Evolutionary conservation across 371 early-diverging fungal species (phyloP).

Genomic region (Mortierella polycephala): DNA sequence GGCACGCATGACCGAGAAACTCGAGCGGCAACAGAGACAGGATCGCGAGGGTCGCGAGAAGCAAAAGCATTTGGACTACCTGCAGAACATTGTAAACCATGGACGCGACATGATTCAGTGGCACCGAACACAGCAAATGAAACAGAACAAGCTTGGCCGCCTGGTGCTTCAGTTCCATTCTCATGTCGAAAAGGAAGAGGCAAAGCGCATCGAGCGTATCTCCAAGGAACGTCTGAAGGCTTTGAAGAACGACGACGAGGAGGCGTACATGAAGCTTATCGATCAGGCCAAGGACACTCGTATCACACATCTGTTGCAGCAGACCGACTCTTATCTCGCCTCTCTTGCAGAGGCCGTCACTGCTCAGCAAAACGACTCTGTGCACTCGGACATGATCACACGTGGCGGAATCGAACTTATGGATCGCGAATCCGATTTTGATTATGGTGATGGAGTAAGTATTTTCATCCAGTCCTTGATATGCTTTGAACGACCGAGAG

Average conservation of each 20-base stretch:
- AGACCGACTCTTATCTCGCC: slow-evolving; percentile 88
- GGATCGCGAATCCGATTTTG: slow-evolving; percentile 67
- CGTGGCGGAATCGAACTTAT: slow-evolving; percentile 57
- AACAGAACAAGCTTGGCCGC: slow-evolving; percentile 78
- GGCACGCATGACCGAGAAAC: slow-evolving; percentile 89
- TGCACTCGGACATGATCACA: slow-evolving; percentile 56
- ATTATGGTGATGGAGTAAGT: slow-evolving; percentile 55
- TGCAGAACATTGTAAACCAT: slow-evolving; percentile 79
- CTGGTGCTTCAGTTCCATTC: slow-evolving; percentile 82
- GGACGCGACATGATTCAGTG: slow-evolving; percentile 76
- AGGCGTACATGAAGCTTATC: slow-evolving; percentile 92
- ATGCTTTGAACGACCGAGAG: background rate
- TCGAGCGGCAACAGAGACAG: slow-evolving; percentile 87
- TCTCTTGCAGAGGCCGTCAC: slow-evolving; percentile 82
- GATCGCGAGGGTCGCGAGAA: slow-evolving; percentile 89
- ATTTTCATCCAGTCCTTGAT: background rate
- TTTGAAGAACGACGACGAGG: slow-evolving; percentile 94
- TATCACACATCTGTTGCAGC: slow-evolving; percentile 85
- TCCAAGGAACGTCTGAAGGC: slow-evolving; percentile 95
- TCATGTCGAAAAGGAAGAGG: slow-evolving; percentile 90
- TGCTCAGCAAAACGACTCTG: slow-evolving; percentile 80
- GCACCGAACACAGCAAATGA: slow-evolving; percentile 77
- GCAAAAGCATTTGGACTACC: slow-evolving; percentile 82
- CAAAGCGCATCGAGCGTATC: slow-evolving; percentile 80
- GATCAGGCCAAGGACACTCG: slow-evolving; percentile 95